Evolutionary conservation across 306 rosid genomes (phyloP), one percentile per base, ranked within the genome.

Genomic region (Mimosa bimucronata): DNA sequence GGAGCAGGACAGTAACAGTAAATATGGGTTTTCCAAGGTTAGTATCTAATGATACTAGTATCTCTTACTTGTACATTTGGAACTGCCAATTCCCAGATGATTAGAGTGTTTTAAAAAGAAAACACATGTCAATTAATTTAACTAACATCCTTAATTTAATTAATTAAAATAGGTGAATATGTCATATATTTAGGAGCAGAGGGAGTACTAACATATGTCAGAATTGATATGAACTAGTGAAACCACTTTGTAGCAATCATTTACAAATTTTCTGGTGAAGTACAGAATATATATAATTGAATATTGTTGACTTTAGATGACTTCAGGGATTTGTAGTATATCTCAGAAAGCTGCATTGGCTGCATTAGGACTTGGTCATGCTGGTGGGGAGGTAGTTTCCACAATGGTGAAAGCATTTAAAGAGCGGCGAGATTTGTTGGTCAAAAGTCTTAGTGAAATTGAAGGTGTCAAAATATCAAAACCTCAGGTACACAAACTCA

Each of bases 21-120:
- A 93, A 95, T n/a, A n/a, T 78, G 98, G 99, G 13, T 95, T 95
- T 83, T 95, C 99, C 31, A 95, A 95, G 99, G 99, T 90, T 61
- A 61, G 80, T 62, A 48, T 48, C 57, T 48, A 48, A 16, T 48
- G 21, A 48, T 48, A 6, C 57, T 5, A n/a, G n/a, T n/a, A 4
- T 48, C 21, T 48, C 57, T 48, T 48, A 48, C 4, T n/a, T n/a
- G n/a, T n/a, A n/a, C n/a, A n/a, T n/a, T n/a, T n/a, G n/a, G n/a
- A n/a, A n/a, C n/a, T n/a, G n/a, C n/a, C n/a, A n/a, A n/a, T n/a
- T n/a, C n/a, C n/a, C n/a, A n/a, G 5, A 37, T 37, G 8, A 37
- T 7, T 37, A 37, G 41, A 37, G 7, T 37, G 41, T 37, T 37
- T 37, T n/a, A 37, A 3, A 37, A 37, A 37, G 7, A 4, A 3